phyloP scores from a whole-genome alignment of 2,329 filamentous ascomycete species.

The Xylariaceae sp. region DNA sequence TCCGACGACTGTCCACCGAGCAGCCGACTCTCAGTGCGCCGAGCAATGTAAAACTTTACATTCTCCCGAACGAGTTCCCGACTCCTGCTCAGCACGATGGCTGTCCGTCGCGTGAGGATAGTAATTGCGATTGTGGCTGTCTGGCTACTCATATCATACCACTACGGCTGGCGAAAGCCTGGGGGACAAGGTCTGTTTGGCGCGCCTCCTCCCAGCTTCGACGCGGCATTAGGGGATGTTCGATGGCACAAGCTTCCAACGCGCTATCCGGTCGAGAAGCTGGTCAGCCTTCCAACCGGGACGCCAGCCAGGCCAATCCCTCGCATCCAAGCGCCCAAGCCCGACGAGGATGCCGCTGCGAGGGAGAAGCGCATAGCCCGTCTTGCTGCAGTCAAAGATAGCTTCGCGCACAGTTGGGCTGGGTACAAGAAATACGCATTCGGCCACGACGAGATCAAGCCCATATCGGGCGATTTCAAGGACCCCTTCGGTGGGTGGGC shows the following conservation, averaged over 20 bases:
- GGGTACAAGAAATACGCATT: conserved; percentile 57
- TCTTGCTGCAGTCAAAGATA: conserved; percentile 38
- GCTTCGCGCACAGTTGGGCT: conserved; percentile 48
- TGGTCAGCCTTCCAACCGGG: conserved; percentile 29
- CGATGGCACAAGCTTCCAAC: conserved; percentile 28
- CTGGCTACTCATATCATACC: conserved; percentile 25
- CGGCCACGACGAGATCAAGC: conserved; percentile 55
- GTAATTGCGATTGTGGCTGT: conserved; percentile 21
- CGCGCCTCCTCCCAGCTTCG: conserved; percentile 5
- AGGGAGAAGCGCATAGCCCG: conserved; percentile 30
- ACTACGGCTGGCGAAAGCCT: conserved; percentile 19
- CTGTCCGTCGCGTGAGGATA: conserved; percentile 22
- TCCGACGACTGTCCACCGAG: too few relatives aligned
- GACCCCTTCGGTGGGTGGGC: conserved; percentile 61
- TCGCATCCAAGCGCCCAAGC: conserved; percentile 46
- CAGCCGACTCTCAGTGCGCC: too few relatives aligned
- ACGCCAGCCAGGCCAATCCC: conserved; percentile 45
- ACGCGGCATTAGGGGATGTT: conserved; percentile 5
- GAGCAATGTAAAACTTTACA: conserved; percentile 11
- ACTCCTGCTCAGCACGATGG: conserved; percentile 14
- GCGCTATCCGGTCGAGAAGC: conserved; percentile 25
- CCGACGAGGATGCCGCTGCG: conserved; percentile 34
- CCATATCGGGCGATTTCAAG: conserved; percentile 42
- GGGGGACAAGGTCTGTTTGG: conserved; percentile 8
- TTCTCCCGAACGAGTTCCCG: conserved; percentile 1